These are phyloP conservation scores for Solanum megistacrolobum DNA, from an alignment of 257 asterid genomes.

Conservation along the genomic window DNA sequence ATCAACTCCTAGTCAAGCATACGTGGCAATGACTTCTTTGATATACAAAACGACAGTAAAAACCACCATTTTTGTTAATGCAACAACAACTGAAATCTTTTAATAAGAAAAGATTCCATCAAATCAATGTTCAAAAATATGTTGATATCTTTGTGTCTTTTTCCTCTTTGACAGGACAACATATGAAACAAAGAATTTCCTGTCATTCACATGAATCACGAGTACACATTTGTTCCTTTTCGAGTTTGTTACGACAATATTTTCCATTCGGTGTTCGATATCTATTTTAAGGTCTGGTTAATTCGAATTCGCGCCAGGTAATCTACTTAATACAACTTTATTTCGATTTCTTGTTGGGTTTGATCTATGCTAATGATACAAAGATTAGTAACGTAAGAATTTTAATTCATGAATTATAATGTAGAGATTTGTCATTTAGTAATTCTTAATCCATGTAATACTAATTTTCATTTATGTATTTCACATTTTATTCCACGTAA, in stretches of 20 bases:
- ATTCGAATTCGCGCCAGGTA: fast-evolving
- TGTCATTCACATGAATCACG: neutral
- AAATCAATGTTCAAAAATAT: neutral
- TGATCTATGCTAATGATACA: neutral
- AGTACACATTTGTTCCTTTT: neutral
- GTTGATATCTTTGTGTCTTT: neutral
- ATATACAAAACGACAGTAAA: neutral
- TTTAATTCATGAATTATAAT: neutral
- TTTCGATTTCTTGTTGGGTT: neutral
- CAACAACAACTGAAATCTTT: neutral
- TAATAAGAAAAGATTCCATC: neutral
- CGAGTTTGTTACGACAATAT: neutral
- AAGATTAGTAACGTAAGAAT: neutral
- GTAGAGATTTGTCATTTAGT: neutral
- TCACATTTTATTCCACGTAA: neutral
- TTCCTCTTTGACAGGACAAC: neutral
- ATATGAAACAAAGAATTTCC: neutral
- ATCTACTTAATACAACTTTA: neutral
- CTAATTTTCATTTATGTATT: neutral
- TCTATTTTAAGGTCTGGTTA: too few relatives aligned
- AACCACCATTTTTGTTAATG: neutral
- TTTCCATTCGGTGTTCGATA: fast-evolving
- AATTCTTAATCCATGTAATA: too few relatives aligned
- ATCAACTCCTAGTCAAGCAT: neutral
- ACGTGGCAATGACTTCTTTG: neutral